phyloP scores from a whole-genome alignment of 805 yeast genomes.

The Wickerhamomyces subpelliculosus region DNA sequence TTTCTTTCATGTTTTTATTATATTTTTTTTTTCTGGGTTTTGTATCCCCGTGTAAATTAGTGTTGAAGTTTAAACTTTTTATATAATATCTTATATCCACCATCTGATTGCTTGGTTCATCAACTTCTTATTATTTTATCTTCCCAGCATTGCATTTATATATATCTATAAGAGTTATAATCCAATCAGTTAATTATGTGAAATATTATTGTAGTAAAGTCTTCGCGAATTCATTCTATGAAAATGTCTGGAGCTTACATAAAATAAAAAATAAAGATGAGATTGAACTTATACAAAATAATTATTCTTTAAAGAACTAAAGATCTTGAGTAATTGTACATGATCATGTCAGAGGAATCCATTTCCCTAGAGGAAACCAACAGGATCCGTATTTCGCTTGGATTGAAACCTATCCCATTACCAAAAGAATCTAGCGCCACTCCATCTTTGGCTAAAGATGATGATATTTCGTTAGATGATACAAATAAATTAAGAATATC shows the following conservation, averaged over 20 bases:
- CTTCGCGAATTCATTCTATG: neutral
- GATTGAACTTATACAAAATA: no score
- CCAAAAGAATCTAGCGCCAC: neutral
- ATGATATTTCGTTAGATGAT: constrained; percentile 10
- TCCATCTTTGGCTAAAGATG: neutral
- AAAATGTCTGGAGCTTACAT: no score
- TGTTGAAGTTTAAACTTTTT: neutral
- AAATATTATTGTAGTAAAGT: neutral
- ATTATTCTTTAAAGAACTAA: no score
- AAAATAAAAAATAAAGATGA: no score
- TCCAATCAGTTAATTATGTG: neutral
- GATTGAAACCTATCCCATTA: constrained; percentile 43
- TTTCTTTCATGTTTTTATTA: neutral
- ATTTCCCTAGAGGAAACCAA: constrained; percentile 50
- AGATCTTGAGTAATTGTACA: no score
- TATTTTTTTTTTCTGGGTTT: neutral
- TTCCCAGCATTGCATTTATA: neutral
- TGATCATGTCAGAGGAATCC: constrained; percentile 15
- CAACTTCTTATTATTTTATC: no score
- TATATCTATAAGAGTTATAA: neutral
- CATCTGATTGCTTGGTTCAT: neutral
- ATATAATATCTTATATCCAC: neutral
- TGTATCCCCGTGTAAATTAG: neutral
- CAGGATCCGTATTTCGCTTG: constrained; percentile 40
- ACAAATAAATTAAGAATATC: constrained; percentile 18